Evolutionary conservation across 768 basidiomycete genomes (phyloP), one percentile per base, ranked within the genome.

Genomic region (Collybia mongolica): DNA sequence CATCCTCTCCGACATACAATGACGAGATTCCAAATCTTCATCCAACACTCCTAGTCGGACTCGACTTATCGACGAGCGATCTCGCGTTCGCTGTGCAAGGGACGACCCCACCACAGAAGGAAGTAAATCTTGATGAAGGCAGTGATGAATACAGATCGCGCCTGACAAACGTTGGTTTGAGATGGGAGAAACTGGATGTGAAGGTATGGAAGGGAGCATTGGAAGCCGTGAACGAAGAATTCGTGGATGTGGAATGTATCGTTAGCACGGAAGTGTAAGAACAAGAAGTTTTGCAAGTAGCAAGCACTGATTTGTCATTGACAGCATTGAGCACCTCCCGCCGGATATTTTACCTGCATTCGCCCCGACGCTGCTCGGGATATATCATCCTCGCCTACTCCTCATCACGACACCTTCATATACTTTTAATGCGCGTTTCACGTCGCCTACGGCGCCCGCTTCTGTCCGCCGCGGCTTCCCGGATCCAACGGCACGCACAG

Each of bases 381-480:
- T 79, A 26, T 96, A 96, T 58, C 83, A 81, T 48, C 93, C 93
- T 0, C 73, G 75, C 22, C 60, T 86, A 38, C 73, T 93, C 39
- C 75, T 96, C 18, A 61, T 94, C 59, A 95, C 93, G 0, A 96
- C 93, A 0, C 93, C 92, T 0, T 90, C 88, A 2, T 93, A 86
- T 69, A 83, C 79, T 1, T 96, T 88, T 74, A 95, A 93, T 55
- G 76, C 74, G 17, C 81, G 84, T 1, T 93, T 91, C 71, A 78
- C 82, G 0, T 63, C 80, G 1, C 88, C 86, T 0, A 72, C 68
- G 32, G 64, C 67, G 0, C 67, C 68, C 4, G 63, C 72, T 32
- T 67, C 72, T 4, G 71, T 73, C 6, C 75, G 77, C 12, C 60
- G 66, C 19, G 91, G 88, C 0, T 83, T 65, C 61, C 73, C 65